A percentile compares a stretch with the other conserved stretches of the same genome.
phyloP scores from a whole-genome alignment of 257 asterid genomes.

The Solanum medicagineum region DNA sequence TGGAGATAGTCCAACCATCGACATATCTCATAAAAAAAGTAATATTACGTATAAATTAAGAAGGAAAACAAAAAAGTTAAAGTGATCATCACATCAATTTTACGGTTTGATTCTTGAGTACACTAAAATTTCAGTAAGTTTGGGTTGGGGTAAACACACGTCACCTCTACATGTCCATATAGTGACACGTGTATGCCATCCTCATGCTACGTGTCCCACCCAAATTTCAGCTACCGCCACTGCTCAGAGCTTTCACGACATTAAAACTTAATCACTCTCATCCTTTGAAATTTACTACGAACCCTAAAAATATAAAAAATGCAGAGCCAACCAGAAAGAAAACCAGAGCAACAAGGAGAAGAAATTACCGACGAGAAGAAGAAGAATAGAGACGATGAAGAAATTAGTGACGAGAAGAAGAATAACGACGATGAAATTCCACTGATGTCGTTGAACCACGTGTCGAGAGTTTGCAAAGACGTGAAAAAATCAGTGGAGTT shows the following conservation, averaged over 20 bases:
- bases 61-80: no score
- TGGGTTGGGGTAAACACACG: neutral
- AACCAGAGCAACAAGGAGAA: neutral
- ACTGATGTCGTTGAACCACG: conserved; percentile 59
- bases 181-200: neutral
- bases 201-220: neutral
- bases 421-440: conserved; percentile 9
- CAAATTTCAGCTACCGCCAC: neutral
- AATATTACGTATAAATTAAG: no score
- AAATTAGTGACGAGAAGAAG: neutral
- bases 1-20: no score
- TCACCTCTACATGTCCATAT: neutral
- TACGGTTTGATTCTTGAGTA: no score
- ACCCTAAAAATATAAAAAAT: neutral
- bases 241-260: neutral
- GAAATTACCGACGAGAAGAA: neutral
- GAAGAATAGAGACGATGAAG: neutral
- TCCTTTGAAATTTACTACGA: neutral
- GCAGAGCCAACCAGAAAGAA: conserved; percentile 11
- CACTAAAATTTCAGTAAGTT: no score
- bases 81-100: no score
- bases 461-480: conserved; percentile 50
- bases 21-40: no score
- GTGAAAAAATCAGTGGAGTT: conserved; percentile 43
- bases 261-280: neutral